Percentiles rank a stretch among this genome's conserved stretches.
Conservation (phyloP, 1,284 basidiomycete genomes). For the Tilletia indica region DNA sequence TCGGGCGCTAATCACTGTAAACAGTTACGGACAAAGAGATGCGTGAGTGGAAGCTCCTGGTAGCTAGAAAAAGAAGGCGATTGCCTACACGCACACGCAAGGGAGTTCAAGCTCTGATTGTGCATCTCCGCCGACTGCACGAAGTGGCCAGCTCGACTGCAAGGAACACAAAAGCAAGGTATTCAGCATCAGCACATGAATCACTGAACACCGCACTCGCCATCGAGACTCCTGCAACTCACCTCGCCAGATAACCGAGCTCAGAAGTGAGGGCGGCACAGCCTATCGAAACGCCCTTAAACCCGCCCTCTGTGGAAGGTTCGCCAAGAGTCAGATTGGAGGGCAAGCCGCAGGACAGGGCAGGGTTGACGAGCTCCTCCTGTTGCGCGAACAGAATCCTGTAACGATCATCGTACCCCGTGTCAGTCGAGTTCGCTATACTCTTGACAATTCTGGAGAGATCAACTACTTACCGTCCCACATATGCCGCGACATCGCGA, state of each 20-base stretch:
- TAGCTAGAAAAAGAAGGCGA: background rate
- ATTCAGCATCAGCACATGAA: background rate
- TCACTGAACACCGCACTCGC: background rate
- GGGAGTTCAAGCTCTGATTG: conserved; percentile 16
- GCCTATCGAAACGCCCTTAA: conserved; percentile 20
- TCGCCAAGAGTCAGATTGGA: conserved; percentile 19
- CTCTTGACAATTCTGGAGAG: background rate
- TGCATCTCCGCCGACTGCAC: conserved; percentile 21
- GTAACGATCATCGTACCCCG: background rate
- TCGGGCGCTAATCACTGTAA: conserved; percentile 19
- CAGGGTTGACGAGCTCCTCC: conserved; percentile 18
- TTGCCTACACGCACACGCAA: conserved; percentile 1
- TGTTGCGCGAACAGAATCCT: conserved; percentile 21
- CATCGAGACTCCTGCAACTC: background rate
- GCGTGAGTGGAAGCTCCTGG: too few relatives aligned
- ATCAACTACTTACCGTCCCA: background rate
- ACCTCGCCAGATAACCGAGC: conserved; percentile 19
- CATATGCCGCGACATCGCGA: conserved; percentile 1
- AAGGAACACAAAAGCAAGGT: background rate
- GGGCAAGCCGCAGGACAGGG: conserved; percentile 18
- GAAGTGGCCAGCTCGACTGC: conserved; percentile 17
- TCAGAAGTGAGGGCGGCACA: conserved; percentile 18
- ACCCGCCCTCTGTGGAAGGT: conserved; percentile 15
- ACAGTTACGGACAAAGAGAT: background rate
- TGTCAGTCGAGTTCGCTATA: background rate